phyloP scores from a whole-genome alignment of 306 rosid genomes.

The Malus sylvestris region DNA sequence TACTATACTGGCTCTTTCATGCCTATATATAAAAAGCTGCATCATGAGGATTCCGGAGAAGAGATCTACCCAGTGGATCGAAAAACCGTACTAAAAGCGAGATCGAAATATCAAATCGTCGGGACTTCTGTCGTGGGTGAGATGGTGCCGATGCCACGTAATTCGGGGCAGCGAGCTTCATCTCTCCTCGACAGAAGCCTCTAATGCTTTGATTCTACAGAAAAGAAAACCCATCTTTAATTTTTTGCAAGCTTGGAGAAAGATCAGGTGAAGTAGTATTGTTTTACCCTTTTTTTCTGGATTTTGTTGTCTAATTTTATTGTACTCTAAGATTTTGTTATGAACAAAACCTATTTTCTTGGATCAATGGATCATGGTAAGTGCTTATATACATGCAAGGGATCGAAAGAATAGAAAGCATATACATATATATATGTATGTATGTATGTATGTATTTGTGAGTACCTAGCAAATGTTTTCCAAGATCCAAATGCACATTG shows the following conservation, averaged over 20 bases:
- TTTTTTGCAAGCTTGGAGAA: not conserved
- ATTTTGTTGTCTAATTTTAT: not conserved
- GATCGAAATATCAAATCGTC: not conserved
- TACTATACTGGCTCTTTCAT: not conserved
- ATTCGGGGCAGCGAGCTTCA: conserved; percentile 8
- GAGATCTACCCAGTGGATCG: not conserved
- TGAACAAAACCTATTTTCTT: not conserved
- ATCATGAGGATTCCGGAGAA: no score
- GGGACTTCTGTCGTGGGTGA: conserved; percentile 26
- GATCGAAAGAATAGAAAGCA: not conserved
- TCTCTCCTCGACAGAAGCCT: conserved; percentile 48
- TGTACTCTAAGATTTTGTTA: not conserved
- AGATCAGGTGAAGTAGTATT: not conserved
- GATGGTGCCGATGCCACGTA: conserved; percentile 10
- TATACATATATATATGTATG: no score
- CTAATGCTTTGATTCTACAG: conserved; percentile 15
- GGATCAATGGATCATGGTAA: not conserved
- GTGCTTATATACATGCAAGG: not conserved
- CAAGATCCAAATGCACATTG: not conserved
- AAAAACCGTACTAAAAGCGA: not conserved
- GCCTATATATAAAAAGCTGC: not conserved
- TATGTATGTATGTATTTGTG: no score
- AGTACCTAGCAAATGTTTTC: not conserved
- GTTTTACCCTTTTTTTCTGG: not conserved
- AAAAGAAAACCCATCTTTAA: not conserved